Evolutionary conservation across 495 filamentous ascomycete species (phyloP), one percentile per base, ranked within the genome.

Genomic region (Aspergillus bridgeri): DNA sequence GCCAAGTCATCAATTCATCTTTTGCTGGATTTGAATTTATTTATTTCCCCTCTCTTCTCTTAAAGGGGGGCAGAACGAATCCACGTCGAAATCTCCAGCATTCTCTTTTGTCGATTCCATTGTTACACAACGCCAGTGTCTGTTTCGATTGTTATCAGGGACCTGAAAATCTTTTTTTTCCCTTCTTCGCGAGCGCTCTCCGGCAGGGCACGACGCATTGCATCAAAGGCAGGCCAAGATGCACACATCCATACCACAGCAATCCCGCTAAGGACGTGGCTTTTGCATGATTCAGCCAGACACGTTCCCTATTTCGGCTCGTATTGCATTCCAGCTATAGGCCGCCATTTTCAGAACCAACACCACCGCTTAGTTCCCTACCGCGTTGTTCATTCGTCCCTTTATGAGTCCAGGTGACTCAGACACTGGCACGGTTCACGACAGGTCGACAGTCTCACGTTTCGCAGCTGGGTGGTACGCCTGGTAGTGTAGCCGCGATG

Each of bases 191-290:
- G 74, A 74, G 70, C 64, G 74, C 71, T 75, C 72, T 73, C 73
- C 63, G 70, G 69, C 65, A 76, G 75, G 68, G 76, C 72, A 72
- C 73, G 75, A 68, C 74, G 70, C 71, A 72, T 75, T 69, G 66
- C 69, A 75, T 70, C 65, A 63, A 57, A 77, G 65, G 65, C 71
- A 73, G 68, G 72, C 68, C 76, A 79, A 78, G 69, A 79, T 79
- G 76, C 76, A 77, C 69, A 78, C 68, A 77, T 73, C 72, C 75
- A 76, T 67, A 69, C 66, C 75, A 54, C 67, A 68, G 62, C 60
- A 67, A 68, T 64, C 71, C 69, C 73, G 70, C 68, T 75, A 73
- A 76, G 72, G 70, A 76, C 73, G 75, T 76, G 75, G 73, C 71
- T 74, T 69, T 71, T 71, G 59, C 65, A 72, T 71, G 60, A 61